A percentile compares a stretch with the other conserved stretches of the same genome.
Evolutionary conservation across 2,329 filamentous ascomycete genomes (phyloP).

Genomic region (Colletotrichum zoysiae): DNA sequence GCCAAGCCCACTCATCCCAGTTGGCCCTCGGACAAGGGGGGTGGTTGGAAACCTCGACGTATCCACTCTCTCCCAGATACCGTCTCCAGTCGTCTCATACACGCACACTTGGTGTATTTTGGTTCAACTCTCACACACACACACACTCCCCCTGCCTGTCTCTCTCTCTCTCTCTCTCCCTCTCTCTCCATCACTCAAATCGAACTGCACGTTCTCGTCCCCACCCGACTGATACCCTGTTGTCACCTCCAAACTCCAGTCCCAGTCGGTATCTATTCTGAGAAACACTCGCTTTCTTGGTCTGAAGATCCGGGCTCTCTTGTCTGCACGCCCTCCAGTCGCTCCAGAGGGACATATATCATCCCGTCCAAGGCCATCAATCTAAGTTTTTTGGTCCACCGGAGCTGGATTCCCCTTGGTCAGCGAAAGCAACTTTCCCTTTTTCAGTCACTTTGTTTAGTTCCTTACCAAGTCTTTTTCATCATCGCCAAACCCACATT

Average conservation of each 20-base stretch:
- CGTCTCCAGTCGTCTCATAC: conserved; percentile 37
- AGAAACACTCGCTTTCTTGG: conserved; percentile 30
- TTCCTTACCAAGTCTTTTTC: conserved; percentile 5
- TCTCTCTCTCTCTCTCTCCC: too few species aligned
- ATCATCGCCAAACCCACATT: conserved; percentile 4
- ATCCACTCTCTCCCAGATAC: conserved; percentile 26
- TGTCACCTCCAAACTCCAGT: conserved; percentile 12
- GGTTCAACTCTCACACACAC: neutral
- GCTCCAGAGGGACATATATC: conserved; percentile 34
- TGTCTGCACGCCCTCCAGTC: conserved; percentile 8
- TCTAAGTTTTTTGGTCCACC: conserved; percentile 9
- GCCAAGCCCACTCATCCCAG: conserved; percentile 7
- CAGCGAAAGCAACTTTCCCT: conserved; percentile 20
- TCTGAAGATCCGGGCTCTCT: conserved; percentile 29
- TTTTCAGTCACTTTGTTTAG: neutral
- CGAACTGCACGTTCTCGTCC: conserved; percentile 18
- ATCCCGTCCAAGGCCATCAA: conserved; percentile 37
- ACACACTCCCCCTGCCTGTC: neutral
- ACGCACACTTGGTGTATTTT: conserved; percentile 28
- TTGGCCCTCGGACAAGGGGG: conserved; percentile 35
- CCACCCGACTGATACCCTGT: conserved; percentile 40
- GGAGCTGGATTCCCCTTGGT: conserved; percentile 41
- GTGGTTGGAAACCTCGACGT: conserved; percentile 22
- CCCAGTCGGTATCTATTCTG: conserved; percentile 36
- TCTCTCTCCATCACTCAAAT: conserved; percentile 13